Evolutionary conservation across 371 early-diverging fungal genomes (phyloP).

Genomic region (Haplosporangium sp.): DNA sequence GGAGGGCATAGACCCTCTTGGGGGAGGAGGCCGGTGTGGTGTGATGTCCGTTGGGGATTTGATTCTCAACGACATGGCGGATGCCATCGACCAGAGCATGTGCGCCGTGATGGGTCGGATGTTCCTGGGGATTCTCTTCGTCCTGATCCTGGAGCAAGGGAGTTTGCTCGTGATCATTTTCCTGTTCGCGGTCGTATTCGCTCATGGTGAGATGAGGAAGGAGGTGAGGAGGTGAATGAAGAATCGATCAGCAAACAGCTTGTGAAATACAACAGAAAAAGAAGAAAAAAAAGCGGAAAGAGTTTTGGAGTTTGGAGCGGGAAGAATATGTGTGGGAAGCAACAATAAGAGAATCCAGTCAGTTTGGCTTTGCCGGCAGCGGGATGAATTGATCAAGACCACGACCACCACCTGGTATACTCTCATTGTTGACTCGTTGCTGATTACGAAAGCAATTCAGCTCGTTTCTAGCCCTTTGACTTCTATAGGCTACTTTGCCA

Average conservation of each 20-base stretch:
- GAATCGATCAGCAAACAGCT: not conserved
- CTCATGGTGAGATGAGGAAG: conserved; percentile 16
- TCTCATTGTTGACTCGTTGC: too few species aligned
- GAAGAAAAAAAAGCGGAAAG: not conserved
- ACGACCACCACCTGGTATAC: too few species aligned
- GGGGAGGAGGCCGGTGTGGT: conserved; percentile 27
- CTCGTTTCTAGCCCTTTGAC: too few species aligned
- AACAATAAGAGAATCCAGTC: too few species aligned
- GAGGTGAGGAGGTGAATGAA: too few species aligned
- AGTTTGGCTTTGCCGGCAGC: too few species aligned
- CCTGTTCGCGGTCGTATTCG: conserved; percentile 18
- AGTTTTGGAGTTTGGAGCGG: not conserved
- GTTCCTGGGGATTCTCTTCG: not conserved
- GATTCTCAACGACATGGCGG: conserved; percentile 43
- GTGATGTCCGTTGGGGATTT: conserved; percentile 48
- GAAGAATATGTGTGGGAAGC: not conserved
- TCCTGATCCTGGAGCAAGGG: conserved; percentile 38
- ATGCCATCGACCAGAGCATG: conserved; percentile 23
- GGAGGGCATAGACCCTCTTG: conserved; percentile 40
- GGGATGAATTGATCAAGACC: too few species aligned
- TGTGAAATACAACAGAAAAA: not conserved
- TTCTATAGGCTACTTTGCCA: too few species aligned
- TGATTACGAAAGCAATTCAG: too few species aligned
- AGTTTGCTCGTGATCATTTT: conserved; percentile 25
- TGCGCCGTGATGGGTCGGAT: not conserved